Conservation (phyloP, 2,329 filamentous ascomycete species). For the Domatiomyces globalis region DNA sequence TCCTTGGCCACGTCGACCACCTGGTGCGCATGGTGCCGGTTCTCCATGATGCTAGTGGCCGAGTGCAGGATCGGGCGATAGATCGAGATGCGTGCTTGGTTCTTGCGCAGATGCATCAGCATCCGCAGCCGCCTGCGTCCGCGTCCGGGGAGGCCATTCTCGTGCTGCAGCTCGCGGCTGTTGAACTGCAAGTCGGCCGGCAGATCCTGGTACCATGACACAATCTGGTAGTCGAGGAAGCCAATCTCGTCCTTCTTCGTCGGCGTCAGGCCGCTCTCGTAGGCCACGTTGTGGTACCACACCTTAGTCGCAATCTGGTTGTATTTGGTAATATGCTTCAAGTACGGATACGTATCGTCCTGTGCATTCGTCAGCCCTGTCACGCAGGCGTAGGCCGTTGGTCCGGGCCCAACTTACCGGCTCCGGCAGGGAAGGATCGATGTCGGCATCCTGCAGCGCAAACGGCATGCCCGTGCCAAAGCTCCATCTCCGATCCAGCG, state of each 20-base stretch:
- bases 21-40: constrained; percentile 57
- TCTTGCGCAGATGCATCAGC: constrained; percentile 71
- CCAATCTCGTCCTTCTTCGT: constrained; percentile 62
- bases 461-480: constrained; percentile 83
- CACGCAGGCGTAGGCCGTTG: neutral
- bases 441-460: constrained; percentile 70
- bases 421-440: constrained; percentile 63
- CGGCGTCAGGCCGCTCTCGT: constrained; percentile 46
- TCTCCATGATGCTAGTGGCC: constrained; percentile 64
- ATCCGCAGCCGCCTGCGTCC: constrained; percentile 61
- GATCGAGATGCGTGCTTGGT: constrained; percentile 80
- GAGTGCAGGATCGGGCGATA: constrained; percentile 80
- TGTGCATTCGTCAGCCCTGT: constrained; percentile 12
- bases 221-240: constrained; percentile 65
- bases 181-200: constrained; percentile 48
- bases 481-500: constrained; percentile 74
- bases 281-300: constrained; percentile 64
- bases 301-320: constrained; percentile 72
- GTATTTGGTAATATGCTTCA: constrained; percentile 74
- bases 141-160: constrained; percentile 32
- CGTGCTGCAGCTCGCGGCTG: constrained; percentile 36
- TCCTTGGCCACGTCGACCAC: constrained; percentile 53
- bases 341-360: constrained; percentile 46
- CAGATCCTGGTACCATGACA: constrained; percentile 72
- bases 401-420: constrained; percentile 45